A percentile compares a stretch with the other conserved stretches of the same genome.
Evolutionary conservation across 2,329 filamentous ascomycete genomes (phyloP).

Genomic region (Penicillium palitans): DNA sequence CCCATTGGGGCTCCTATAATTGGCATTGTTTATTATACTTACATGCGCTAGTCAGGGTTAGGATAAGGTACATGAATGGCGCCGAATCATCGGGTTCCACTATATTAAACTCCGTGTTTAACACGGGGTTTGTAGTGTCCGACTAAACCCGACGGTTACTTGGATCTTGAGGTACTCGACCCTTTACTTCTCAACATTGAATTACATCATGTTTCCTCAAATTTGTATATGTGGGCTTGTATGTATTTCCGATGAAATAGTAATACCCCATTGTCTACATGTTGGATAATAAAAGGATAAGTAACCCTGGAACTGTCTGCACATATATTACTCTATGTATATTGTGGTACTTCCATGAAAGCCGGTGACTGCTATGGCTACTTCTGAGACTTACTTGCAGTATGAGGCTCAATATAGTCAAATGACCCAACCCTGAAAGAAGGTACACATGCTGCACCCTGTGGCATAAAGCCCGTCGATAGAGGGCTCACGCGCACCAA

Average conservation of each 20-base stretch:
- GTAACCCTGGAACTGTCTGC: too few species aligned
- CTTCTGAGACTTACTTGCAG: background rate
- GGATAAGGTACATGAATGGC: background rate
- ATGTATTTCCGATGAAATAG: too few species aligned
- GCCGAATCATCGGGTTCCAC: background rate
- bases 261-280: too few species aligned
- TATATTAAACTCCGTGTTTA: background rate
- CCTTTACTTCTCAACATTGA: too few species aligned
- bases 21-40: background rate
- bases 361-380: background rate
- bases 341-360: too few species aligned
- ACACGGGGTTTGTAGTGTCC: background rate
- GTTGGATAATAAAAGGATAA: too few species aligned
- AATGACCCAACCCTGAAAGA: background rate
- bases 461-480: conserved; percentile 7
- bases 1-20: background rate
- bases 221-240: rapidly evolving
- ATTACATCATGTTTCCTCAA: background rate
- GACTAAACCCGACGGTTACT: background rate
- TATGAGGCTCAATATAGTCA: background rate
- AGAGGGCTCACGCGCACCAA: conserved; percentile 33
- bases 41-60: background rate
- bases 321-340: too few species aligned
- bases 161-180: too few species aligned
- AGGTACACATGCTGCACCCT: background rate